Evolutionary conservation across 768 basidiomycete genomes (phyloP).

Genomic region (Tricholoma furcatifolium): DNA sequence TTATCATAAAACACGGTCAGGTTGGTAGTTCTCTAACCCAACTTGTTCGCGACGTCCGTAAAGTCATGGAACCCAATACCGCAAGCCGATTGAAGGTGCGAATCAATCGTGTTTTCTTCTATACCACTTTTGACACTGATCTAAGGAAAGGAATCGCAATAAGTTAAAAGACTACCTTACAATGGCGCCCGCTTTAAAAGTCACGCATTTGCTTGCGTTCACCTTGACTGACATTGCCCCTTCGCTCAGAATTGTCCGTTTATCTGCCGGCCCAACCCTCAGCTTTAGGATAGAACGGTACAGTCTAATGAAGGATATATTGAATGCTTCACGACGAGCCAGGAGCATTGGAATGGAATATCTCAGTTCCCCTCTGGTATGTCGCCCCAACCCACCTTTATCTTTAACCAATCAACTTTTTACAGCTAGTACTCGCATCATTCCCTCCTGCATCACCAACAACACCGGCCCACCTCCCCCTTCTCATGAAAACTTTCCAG

Average conservation of each 20-base stretch:
- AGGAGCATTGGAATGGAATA: constrained; percentile 86
- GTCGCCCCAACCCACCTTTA: constrained; percentile 22
- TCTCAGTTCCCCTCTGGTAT: constrained; percentile 85
- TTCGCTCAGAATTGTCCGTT: constrained; percentile 80
- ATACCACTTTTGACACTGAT: constrained; percentile 6
- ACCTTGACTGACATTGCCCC: constrained; percentile 85
- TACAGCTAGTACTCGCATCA: constrained; percentile 87
- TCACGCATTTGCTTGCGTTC: constrained; percentile 92
- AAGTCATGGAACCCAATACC: constrained; percentile 98
- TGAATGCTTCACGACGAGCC: constrained; percentile 62
- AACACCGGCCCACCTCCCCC: constrained; percentile 80
- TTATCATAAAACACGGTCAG: constrained; percentile 94
- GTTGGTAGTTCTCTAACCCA: constrained; percentile 86
- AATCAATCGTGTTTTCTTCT: constrained; percentile 5
- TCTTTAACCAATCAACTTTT: neutral
- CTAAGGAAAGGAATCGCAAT: constrained; percentile 84
- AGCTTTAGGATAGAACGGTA: constrained; percentile 93
- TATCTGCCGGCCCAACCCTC: constrained; percentile 90
- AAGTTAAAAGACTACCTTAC: constrained; percentile 93
- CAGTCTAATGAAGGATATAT: constrained; percentile 83
- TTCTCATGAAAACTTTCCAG: constrained; percentile 96
- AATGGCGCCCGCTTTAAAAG: constrained; percentile 86
- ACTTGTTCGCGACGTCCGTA: constrained; percentile 89
- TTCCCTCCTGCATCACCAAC: constrained; percentile 74
- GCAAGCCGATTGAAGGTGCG: constrained; percentile 85